Conservation (phyloP, 495 filamentous ascomycete species). For the Letharia columbiana region DNA sequence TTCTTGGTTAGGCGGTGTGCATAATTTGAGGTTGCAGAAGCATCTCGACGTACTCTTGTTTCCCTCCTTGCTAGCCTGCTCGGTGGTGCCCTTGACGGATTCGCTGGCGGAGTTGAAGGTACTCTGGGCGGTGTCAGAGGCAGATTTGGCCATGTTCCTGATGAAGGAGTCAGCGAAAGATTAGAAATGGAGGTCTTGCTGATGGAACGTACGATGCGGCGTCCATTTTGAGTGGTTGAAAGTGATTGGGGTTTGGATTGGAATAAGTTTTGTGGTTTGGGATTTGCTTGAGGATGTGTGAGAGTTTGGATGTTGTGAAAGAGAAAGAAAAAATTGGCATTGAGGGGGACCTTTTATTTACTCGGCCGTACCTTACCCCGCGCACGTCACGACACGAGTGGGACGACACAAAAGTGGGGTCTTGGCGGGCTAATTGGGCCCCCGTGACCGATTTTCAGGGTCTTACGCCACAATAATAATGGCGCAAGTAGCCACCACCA, state of each 20-base stretch:
- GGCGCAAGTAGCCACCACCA: conserved; percentile 2
- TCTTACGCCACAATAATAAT: neutral
- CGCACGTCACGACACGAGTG: conserved; percentile 12
- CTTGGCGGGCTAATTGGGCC: neutral
- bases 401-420: neutral
- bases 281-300: neutral
- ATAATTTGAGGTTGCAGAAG: neutral
- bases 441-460: neutral
- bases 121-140: conserved; percentile 29
- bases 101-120: conserved; percentile 53
- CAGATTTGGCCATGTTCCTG: conserved; percentile 11
- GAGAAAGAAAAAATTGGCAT: neutral
- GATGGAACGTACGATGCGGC: conserved; percentile 9
- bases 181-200: neutral
- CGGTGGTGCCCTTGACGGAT: conserved; percentile 40
- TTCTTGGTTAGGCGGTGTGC: neutral
- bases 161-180: neutral
- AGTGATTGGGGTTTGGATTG: neutral
- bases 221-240: conserved; percentile 14
- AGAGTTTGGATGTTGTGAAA: neutral
- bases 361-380: conserved; percentile 1
- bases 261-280: neutral
- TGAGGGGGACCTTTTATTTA: conserved; percentile 9
- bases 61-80: conserved; percentile 51
- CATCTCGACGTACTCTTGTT: conserved; percentile 41